A percentile compares a stretch with the other conserved stretches of the same genome.
Evolutionary conservation across 169 alveolate genomes (phyloP).

Genomic region (Plasmodium reichenowi): DNA sequence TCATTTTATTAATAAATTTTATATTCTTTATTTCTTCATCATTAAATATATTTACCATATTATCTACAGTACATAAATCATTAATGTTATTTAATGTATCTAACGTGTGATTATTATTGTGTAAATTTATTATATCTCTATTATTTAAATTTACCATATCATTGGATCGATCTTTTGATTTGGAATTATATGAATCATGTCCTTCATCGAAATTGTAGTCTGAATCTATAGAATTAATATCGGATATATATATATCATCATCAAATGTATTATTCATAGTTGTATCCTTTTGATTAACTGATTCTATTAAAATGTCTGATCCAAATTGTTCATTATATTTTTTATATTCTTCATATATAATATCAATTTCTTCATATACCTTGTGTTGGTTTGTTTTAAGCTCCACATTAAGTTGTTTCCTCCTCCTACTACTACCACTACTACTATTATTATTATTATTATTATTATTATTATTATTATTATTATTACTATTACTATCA

Average conservation of each 20-base stretch:
- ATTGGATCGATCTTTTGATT: too few relatives aligned
- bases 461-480: not conserved
- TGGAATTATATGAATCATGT: not conserved
- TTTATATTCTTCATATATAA: slow-evolving; percentile 29
- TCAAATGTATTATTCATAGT: not conserved
- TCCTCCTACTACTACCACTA: not conserved
- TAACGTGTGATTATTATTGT: not conserved
- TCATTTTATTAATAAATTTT: slow-evolving; percentile 23
- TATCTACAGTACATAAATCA: not conserved
- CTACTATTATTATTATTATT: too few relatives aligned
- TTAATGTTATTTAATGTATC: not conserved
- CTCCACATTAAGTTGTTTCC: not conserved
- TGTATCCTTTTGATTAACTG: not conserved
- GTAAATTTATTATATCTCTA: too few relatives aligned
- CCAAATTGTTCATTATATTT: slow-evolving; percentile 3
- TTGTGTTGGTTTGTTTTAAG: not conserved
- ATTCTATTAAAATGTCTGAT: not conserved
- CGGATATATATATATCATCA: slow-evolving; percentile 9
- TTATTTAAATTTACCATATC: too few relatives aligned
- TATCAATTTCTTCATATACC: slow-evolving; percentile 3
- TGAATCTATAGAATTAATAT: slow-evolving; percentile 14
- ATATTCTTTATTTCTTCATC: slow-evolving; percentile 14
- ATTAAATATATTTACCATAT: not conserved
- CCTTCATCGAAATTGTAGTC: slow-evolving; percentile 9
- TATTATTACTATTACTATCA: not conserved